Conservation (phyloP, 2,329 filamentous ascomycete genomes). For the Scorias spongiosa region DNA sequence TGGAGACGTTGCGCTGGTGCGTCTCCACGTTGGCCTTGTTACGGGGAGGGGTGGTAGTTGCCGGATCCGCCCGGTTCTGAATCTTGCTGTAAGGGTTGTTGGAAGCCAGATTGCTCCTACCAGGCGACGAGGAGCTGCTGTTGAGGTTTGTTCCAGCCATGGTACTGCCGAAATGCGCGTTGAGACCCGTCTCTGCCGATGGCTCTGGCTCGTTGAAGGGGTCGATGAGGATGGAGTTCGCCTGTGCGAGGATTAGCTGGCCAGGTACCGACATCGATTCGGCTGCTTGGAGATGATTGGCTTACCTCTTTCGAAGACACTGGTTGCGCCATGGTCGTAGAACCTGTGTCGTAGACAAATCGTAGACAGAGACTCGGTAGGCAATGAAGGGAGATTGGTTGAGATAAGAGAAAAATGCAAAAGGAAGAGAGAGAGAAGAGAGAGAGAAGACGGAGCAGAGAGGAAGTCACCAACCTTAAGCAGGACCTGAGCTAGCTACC, state of each 20-base stretch:
- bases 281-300: not conserved
- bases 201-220: constrained; percentile 55
- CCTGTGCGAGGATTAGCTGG: constrained; percentile 27
- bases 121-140: constrained; percentile 10
- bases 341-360: not conserved
- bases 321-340: constrained; percentile 3
- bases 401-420: not conserved
- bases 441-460: not conserved
- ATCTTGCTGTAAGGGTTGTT: constrained; percentile 26
- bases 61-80: constrained; percentile 9
- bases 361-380: not conserved
- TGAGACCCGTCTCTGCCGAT: constrained; percentile 50
- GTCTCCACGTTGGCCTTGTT: not conserved
- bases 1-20: not conserved
- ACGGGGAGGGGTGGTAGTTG: constrained; percentile 6
- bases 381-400: not conserved
- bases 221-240: constrained; percentile 51
- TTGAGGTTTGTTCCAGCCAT: constrained; percentile 21
- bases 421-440: not conserved
- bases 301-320: constrained; percentile 9
- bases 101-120: constrained; percentile 18
- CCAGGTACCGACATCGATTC: not conserved
- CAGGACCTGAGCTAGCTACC: too few species aligned
- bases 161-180: constrained; percentile 38
- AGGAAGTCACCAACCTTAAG: too few species aligned